Conservation (phyloP, 345 rosid species). For the Psidium friedrichsthalianum region DNA sequence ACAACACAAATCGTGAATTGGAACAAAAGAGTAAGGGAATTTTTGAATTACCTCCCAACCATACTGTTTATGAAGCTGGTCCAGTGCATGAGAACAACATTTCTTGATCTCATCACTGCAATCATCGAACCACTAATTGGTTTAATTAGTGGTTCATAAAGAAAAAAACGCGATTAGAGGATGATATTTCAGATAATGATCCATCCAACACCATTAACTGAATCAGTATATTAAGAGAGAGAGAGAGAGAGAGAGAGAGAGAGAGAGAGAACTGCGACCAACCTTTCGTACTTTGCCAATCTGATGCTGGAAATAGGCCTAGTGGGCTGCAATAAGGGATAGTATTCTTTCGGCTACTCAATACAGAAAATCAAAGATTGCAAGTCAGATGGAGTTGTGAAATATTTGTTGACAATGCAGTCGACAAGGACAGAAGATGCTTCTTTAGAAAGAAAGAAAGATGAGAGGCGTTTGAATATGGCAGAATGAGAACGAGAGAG, state of each 20-base stretch:
- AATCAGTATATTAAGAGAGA: background rate
- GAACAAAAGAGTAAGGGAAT: background rate
- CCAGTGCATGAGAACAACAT: constrained; percentile 38
- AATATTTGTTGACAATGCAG: background rate
- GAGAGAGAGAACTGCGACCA: background rate
- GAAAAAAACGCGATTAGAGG: background rate
- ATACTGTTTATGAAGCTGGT: constrained; percentile 19
- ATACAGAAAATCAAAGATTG: background rate
- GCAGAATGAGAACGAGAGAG: background rate
- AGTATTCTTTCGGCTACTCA: constrained; percentile 28
- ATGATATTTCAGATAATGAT: background rate
- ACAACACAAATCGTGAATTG: background rate
- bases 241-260: background rate
- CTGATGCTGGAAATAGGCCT: constrained; percentile 20
- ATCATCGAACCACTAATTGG: constrained; percentile 59
- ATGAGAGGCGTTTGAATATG: background rate
- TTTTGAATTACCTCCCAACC: constrained; percentile 40
- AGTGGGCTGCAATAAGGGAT: constrained; percentile 32
- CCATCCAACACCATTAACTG: background rate
- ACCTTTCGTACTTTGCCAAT: constrained; percentile 61
- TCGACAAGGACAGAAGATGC: background rate
- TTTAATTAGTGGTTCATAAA: constrained; percentile 10
- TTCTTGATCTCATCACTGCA: constrained; percentile 39
- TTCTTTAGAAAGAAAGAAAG: background rate
- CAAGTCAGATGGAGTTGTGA: background rate